These are phyloP conservation scores for Mycena pura DNA, from an alignment of 768 basidiomycete species.

Conservation along the genomic window DNA sequence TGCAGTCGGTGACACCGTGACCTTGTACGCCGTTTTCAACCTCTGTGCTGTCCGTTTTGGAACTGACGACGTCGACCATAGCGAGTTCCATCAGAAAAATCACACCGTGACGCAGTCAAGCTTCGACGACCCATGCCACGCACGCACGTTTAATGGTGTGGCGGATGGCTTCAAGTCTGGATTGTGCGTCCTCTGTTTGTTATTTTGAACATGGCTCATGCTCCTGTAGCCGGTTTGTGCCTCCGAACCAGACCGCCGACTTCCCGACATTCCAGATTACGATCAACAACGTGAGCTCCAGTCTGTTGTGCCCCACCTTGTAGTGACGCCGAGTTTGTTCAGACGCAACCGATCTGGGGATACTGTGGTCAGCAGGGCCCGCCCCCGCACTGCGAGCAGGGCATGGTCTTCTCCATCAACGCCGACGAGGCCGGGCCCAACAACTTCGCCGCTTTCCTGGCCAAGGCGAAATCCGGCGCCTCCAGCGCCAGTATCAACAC, in stretches of 20 bases:
- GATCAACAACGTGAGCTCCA: slow-evolving; percentile 44
- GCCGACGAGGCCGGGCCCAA: slow-evolving; percentile 37
- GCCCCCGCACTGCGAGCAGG: slow-evolving; percentile 42
- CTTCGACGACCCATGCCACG: slow-evolving; percentile 35
- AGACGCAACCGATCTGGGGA: slow-evolving; percentile 43
- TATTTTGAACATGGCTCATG: background rate
- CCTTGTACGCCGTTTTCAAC: slow-evolving; percentile 11
- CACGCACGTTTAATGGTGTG: slow-evolving; percentile 16
- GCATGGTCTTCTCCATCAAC: slow-evolving; percentile 59
- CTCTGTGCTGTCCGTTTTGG: background rate
- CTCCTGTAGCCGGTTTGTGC: slow-evolving; percentile 38
- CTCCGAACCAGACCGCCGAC: slow-evolving; percentile 30
- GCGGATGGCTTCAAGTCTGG: slow-evolving; percentile 35
- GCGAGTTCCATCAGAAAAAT: slow-evolving; percentile 31
- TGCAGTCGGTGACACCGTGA: slow-evolving; percentile 28
- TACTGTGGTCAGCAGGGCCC: slow-evolving; percentile 48
- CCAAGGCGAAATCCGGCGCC: background rate
- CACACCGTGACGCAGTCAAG: slow-evolving; percentile 40
- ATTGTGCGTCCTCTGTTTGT: slow-evolving; percentile 25
- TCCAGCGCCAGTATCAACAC: background rate
- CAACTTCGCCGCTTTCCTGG: slow-evolving; percentile 47
- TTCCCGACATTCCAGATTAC: slow-evolving; percentile 50
- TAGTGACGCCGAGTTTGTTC: background rate
- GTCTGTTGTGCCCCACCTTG: background rate
- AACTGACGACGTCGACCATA: background rate